phyloP scores from a whole-genome alignment of 1,284 basidiomycete species.

The Anthracocystis setariae region DNA sequence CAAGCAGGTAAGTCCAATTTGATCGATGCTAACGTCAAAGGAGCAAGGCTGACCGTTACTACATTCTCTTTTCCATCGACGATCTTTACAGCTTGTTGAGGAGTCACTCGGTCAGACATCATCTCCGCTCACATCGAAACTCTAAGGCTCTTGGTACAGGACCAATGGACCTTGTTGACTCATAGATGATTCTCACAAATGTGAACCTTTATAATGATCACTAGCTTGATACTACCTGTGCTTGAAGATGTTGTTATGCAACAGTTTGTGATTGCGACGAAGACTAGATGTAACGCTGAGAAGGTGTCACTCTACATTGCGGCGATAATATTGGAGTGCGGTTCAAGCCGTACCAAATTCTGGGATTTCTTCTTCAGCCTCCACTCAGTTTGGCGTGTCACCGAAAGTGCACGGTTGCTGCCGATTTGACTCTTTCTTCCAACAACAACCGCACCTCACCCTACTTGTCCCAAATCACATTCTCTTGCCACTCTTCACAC shows the following conservation, averaged over 20 bases:
- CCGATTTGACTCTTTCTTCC: neutral
- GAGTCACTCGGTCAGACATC: slow-evolving; percentile 12
- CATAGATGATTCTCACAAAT: too few relatives aligned
- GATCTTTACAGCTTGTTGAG: slow-evolving; percentile 19
- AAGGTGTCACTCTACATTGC: too few relatives aligned
- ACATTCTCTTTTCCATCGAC: too few relatives aligned
- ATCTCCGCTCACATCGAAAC: neutral
- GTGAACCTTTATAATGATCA: too few relatives aligned
- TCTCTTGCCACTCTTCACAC: neutral
- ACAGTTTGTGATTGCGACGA: too few relatives aligned
- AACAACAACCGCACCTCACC: neutral
- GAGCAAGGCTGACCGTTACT: too few relatives aligned
- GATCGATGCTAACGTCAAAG: too few relatives aligned
- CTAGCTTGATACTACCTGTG: too few relatives aligned
- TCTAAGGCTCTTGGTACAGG: neutral
- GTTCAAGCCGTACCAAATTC: too few relatives aligned
- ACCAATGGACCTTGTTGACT: neutral
- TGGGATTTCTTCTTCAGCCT: too few relatives aligned
- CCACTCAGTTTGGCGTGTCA: neutral
- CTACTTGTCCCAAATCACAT: neutral
- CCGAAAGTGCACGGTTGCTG: slow-evolving; percentile 1
- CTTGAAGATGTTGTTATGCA: too few relatives aligned
- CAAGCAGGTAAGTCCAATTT: slow-evolving; percentile 20
- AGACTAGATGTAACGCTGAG: too few relatives aligned
- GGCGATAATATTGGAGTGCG: slow-evolving; percentile 1